phyloP scores from a whole-genome alignment of 768 basidiomycete genomes.

The Boletus edulis region DNA sequence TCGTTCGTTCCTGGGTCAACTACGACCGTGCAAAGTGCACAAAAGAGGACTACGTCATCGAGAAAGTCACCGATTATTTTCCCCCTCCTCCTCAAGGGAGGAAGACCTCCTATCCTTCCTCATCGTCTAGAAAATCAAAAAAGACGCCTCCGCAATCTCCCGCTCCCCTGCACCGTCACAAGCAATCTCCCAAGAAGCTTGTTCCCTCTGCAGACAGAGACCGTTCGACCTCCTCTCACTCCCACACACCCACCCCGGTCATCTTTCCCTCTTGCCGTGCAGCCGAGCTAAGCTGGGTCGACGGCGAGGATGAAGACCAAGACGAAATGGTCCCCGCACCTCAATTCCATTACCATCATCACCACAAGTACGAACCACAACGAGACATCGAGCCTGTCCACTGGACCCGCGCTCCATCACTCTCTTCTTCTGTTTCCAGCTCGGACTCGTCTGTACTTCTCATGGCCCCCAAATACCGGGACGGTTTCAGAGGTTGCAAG shows the following conservation, averaged over 20 bases:
- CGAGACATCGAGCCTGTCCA: constrained; percentile 4
- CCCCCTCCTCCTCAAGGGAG: constrained; percentile 19
- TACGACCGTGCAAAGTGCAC: constrained; percentile 27
- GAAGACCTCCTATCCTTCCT: constrained; percentile 7
- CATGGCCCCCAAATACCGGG: constrained; percentile 26
- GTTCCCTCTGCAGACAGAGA: constrained; percentile 5
- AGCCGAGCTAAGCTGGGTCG: constrained; percentile 27
- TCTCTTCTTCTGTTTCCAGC: constrained; percentile 22
- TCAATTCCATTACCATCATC: constrained; percentile 17
- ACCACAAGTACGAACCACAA: constrained; percentile 15
- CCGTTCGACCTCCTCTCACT: constrained; percentile 19
- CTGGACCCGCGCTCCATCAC: constrained; percentile 20
- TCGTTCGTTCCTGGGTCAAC: constrained; percentile 30
- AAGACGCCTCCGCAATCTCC: constrained; percentile 13
- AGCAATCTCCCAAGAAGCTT: constrained; percentile 8
- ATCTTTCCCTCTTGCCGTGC: constrained; percentile 33
- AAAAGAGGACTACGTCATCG: constrained; percentile 25
- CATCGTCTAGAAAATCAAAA: constrained; percentile 21
- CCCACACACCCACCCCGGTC: constrained; percentile 32
- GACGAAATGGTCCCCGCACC: constrained; percentile 22
- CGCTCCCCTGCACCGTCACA: constrained; percentile 11
- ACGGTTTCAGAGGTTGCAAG: constrained; percentile 3
- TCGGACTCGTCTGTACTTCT: constrained; percentile 29
- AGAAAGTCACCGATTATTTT: constrained; percentile 33
- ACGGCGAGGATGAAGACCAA: constrained; percentile 19